Evolutionary conservation across 352 stramenopile species (phyloP).

Genomic region (Globisporangium emineosum): DNA sequence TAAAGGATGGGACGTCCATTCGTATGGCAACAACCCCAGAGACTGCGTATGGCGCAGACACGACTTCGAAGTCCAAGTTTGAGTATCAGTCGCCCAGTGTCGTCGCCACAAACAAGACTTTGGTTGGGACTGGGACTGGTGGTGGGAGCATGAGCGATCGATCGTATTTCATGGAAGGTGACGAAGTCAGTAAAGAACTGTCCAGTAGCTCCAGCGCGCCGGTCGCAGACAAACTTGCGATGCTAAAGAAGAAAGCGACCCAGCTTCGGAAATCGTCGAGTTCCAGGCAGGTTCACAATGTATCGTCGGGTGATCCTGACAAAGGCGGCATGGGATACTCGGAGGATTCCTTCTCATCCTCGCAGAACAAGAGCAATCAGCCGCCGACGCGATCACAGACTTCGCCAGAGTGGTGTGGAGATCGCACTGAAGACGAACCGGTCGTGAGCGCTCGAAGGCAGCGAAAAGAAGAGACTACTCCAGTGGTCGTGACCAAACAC

Average conservation of each 20-base stretch:
- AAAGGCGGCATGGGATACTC: not conserved
- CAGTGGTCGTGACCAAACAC: not conserved
- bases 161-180: constrained; percentile 25
- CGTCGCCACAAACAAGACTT: not conserved
- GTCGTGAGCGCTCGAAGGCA: not conserved
- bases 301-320: not conserved
- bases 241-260: constrained; percentile 59
- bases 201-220: not conserved
- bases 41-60: not conserved
- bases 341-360: not conserved
- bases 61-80: not conserved
- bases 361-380: not conserved
- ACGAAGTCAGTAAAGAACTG: not conserved
- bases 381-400: constrained; percentile 13
- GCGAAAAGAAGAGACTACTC: not conserved
- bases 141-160: constrained; percentile 38
- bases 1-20: not conserved
- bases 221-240: constrained; percentile 39
- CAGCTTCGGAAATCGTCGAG: constrained; percentile 46
- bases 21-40: not conserved
- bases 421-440: not conserved
- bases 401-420: constrained; percentile 3
- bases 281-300: constrained; percentile 27
- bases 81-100: not conserved
- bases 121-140: not conserved